Percentiles rank a stretch among this genome's conserved stretches.
These are phyloP conservation scores for Monosporascus sp. DNA, from an alignment of 2,329 filamentous ascomycete species.

Conservation along the genomic window DNA sequence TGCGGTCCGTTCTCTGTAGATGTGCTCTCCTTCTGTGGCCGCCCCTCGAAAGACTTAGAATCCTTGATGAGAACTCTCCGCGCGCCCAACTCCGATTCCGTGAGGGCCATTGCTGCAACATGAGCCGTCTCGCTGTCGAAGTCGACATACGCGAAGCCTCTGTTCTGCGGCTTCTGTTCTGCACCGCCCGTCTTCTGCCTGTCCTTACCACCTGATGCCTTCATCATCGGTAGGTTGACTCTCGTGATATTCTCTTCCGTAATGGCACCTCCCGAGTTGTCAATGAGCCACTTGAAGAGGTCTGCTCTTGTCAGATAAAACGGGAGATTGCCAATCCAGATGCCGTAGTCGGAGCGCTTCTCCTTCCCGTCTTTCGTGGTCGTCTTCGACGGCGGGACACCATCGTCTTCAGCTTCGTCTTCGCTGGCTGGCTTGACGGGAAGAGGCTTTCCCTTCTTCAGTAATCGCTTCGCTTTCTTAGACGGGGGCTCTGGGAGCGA, in stretches of 20 bases:
- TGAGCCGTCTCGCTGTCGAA: slow-evolving; percentile 68
- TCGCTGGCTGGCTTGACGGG: slow-evolving; percentile 40
- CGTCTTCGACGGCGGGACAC: slow-evolving; percentile 17
- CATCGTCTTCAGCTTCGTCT: slow-evolving; percentile 35
- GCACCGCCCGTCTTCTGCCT: slow-evolving; percentile 18
- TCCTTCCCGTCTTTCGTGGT: slow-evolving; percentile 36
- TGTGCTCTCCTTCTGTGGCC: slow-evolving; percentile 59
- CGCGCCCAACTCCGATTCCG: slow-evolving; percentile 73
- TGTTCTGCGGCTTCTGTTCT: slow-evolving; percentile 55
- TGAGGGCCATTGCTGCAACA: slow-evolving; percentile 74
- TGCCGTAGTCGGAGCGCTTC: slow-evolving; percentile 70
- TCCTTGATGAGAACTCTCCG: slow-evolving; percentile 91
- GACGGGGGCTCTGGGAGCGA: slow-evolving; percentile 88
- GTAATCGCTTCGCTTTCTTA: slow-evolving; percentile 83
- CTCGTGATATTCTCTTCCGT: slow-evolving; percentile 71
- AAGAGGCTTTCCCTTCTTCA: slow-evolving; percentile 74
- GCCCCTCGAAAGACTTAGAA: slow-evolving; percentile 82
- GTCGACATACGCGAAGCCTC: slow-evolving; percentile 95
- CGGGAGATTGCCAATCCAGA: slow-evolving; percentile 96
- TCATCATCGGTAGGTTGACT: slow-evolving; percentile 69
- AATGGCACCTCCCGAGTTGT: slow-evolving; percentile 62
- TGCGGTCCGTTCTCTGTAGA: slow-evolving; percentile 27
- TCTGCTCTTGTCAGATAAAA: slow-evolving; percentile 73
- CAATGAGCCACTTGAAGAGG: slow-evolving; percentile 74
- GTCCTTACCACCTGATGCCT: slow-evolving; percentile 22